These are phyloP conservation scores for Jamesozyma jinghongensis DNA, from an alignment of 805 yeast genomes.

Conservation along the genomic window DNA sequence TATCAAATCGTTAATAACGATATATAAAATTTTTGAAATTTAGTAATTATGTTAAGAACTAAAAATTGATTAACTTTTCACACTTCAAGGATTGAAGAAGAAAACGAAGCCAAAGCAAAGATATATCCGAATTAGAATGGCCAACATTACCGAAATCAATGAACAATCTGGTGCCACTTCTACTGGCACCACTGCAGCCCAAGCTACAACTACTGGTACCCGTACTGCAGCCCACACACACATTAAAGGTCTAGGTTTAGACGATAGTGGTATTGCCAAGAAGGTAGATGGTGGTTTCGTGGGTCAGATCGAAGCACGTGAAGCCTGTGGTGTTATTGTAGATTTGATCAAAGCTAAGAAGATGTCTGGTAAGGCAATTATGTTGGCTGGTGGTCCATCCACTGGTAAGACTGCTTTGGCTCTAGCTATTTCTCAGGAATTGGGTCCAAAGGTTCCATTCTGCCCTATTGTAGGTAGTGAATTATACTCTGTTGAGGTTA, in stretches of 20 bases:
- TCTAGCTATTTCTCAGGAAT: constrained; percentile 87
- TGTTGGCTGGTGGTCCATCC: constrained; percentile 96
- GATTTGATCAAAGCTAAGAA: constrained; percentile 86
- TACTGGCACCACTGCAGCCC: constrained; percentile 30
- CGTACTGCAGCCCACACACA: constrained; percentile 96
- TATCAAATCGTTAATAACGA: no score
- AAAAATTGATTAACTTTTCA: no score
- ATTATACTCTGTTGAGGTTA: constrained; percentile 89
- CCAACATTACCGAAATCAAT: constrained; percentile 68
- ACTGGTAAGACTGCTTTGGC: constrained; percentile 98
- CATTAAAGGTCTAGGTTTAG: constrained; percentile 88
- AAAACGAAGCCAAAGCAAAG: no score
- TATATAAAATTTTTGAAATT: no score
- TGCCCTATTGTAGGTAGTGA: constrained; percentile 96
- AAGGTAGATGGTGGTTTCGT: constrained; percentile 79
- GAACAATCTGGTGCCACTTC: constrained; percentile 38
- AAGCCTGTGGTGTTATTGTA: constrained; percentile 91
- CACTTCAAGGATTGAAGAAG: no score
- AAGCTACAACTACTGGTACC: constrained; percentile 6
- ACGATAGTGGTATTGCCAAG: constrained; percentile 80
- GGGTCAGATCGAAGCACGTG: constrained; percentile 64
- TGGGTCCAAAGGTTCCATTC: constrained; percentile 96
- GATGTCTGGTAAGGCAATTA: constrained; percentile 92
- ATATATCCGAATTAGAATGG: constrained; percentile 46
- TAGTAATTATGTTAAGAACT: no score